These are phyloP conservation scores for Panus rudis DNA, from an alignment of 768 basidiomycete genomes.

Conservation along the genomic window DNA sequence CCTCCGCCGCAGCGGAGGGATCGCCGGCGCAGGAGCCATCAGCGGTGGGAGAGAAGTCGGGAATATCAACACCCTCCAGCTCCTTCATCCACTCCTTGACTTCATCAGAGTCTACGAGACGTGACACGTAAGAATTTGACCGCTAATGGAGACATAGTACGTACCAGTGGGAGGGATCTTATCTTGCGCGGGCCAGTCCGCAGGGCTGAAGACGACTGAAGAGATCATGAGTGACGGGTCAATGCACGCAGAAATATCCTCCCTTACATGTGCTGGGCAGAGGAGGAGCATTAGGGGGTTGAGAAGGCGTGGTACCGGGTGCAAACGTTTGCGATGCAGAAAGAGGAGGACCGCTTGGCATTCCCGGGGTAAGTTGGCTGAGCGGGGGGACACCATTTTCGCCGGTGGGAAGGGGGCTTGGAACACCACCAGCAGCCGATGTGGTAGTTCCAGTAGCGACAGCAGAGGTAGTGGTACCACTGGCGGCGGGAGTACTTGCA, in stretches of 20 bases:
- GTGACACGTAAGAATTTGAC: not conserved
- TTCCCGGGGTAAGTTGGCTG: slow-evolving; percentile 52
- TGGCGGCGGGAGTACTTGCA: slow-evolving; percentile 6
- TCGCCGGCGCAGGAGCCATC: slow-evolving; percentile 68
- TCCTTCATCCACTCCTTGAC: slow-evolving; percentile 75
- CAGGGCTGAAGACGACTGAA: slow-evolving; percentile 38
- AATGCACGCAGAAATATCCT: slow-evolving; percentile 3
- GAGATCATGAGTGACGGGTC: too few relatives aligned
- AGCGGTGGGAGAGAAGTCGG: slow-evolving; percentile 50
- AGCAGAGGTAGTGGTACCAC: slow-evolving; percentile 10
- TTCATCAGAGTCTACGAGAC: slow-evolving; percentile 42
- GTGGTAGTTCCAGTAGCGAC: slow-evolving; percentile 6
- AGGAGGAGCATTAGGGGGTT: slow-evolving; percentile 52
- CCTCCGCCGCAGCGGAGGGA: slow-evolving; percentile 45
- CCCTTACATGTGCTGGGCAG: slow-evolving; percentile 60
- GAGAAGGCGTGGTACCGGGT: slow-evolving; percentile 53
- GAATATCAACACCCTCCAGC: slow-evolving; percentile 64
- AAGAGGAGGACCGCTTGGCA: slow-evolving; percentile 46
- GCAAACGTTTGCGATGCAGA: slow-evolving; percentile 46
- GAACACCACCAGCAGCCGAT: slow-evolving; percentile 10
- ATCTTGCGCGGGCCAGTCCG: slow-evolving; percentile 60
- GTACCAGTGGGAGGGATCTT: slow-evolving; percentile 51
- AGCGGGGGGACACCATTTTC: slow-evolving; percentile 49
- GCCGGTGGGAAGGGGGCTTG: slow-evolving; percentile 25
- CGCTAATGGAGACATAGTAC: slow-evolving; percentile 10